phyloP scores from a whole-genome alignment of 1,284 basidiomycete genomes.

The Leccinum griseonigrum region DNA sequence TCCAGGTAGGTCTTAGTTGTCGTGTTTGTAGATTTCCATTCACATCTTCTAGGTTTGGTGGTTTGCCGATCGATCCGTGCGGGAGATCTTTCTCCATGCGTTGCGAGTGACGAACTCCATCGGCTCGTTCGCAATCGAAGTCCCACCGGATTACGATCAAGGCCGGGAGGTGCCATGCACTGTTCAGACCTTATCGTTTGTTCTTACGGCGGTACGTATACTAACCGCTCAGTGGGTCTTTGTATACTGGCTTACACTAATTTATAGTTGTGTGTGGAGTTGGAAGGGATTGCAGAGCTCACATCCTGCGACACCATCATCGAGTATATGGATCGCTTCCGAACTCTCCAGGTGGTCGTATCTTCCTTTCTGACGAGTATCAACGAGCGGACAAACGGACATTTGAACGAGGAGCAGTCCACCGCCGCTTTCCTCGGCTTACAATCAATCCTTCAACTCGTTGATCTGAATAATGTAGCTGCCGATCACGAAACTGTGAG shows the following conservation, averaged over 20 bases:
- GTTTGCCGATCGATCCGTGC: background rate
- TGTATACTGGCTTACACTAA: background rate
- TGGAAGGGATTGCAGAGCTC: background rate
- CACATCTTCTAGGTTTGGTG: background rate
- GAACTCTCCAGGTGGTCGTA: too few relatives aligned
- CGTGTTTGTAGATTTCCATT: background rate
- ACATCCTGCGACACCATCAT: too few relatives aligned
- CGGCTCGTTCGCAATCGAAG: background rate
- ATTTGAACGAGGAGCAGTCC: too few relatives aligned
- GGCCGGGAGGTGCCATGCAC: background rate
- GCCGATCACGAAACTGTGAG: too few relatives aligned
- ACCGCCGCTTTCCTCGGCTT: too few relatives aligned
- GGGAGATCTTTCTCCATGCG: background rate
- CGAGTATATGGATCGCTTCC: too few relatives aligned
- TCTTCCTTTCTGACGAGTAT: too few relatives aligned
- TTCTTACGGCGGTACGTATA: background rate
- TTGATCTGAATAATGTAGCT: too few relatives aligned
- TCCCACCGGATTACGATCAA: background rate
- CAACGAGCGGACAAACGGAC: too few relatives aligned
- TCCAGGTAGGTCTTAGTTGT: background rate
- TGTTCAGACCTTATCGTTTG: background rate
- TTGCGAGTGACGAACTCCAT: background rate
- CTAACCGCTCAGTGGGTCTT: background rate
- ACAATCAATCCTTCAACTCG: too few relatives aligned
- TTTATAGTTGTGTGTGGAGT: background rate